Evolutionary conservation across 225 moss, liverwort and hornwort species (phyloP).

Genomic region (Anthoceros angustus): DNA sequence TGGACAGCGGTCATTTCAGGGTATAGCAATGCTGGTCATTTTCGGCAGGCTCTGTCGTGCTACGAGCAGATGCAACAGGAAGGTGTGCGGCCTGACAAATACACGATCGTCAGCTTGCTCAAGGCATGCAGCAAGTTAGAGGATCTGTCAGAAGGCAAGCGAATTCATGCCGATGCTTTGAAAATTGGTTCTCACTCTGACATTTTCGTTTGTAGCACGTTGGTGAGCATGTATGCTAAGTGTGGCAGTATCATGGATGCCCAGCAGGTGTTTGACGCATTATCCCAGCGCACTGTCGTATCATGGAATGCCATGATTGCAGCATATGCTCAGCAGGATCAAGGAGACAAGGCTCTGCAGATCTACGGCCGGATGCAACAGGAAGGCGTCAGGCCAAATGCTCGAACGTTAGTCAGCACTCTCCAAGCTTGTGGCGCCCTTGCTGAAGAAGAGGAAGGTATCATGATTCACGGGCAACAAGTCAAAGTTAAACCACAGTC

Average conservation of each 20-base stretch:
- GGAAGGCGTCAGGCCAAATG: neutral
- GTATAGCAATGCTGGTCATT: neutral
- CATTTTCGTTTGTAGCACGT: neutral
- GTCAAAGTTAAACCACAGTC: too few relatives aligned
- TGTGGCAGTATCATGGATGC: conserved; percentile 1
- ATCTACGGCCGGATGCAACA: neutral
- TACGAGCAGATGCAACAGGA: neutral
- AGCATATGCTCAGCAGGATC: conserved; percentile 2
- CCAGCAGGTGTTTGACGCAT: neutral
- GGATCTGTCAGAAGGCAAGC: neutral
- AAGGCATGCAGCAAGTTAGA: neutral
- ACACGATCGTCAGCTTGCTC: neutral
- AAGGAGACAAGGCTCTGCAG: neutral
- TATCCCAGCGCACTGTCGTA: neutral
- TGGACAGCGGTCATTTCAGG: neutral
- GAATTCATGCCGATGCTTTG: neutral
- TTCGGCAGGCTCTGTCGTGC: neutral
- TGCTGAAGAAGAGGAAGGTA: neutral
- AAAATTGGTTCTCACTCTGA: neutral
- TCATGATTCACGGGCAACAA: too few relatives aligned
- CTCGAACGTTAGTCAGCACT: neutral
- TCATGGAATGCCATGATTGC: neutral
- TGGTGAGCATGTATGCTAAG: neutral
- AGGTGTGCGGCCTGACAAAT: neutral
- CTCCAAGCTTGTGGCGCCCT: neutral